These are phyloP conservation scores for Saturnispora silvae DNA, from an alignment of 805 yeast species.

Conservation along the genomic window DNA sequence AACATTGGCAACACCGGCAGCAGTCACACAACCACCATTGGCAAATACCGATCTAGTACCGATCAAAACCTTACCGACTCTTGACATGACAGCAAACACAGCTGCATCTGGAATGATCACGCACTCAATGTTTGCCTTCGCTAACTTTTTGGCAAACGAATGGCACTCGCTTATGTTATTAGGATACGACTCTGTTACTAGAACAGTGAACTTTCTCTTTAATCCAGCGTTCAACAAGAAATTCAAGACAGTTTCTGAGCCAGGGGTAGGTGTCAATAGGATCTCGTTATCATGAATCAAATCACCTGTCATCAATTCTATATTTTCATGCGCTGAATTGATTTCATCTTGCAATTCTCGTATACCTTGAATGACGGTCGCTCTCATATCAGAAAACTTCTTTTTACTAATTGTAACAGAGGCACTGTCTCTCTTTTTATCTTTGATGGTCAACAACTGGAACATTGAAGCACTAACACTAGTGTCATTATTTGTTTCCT, in stretches of 20 bases:
- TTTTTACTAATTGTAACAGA: conserved; percentile 16
- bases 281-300: conserved; percentile 88
- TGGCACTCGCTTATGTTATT: conserved; percentile 74
- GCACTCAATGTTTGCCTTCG: conserved; percentile 80
- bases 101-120: conserved; percentile 89
- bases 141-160: conserved; percentile 64
- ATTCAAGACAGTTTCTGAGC: conserved; percentile 77
- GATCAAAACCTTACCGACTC: conserved; percentile 91
- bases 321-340: conserved; percentile 77
- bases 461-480: conserved; percentile 74
- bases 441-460: conserved; percentile 53
- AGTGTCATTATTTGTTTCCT: conserved; percentile 14
- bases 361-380: conserved; percentile 83
- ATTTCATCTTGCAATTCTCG: conserved; percentile 89
- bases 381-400: conserved; percentile 52
- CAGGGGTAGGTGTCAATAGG: conserved; percentile 87
- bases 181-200: conserved; percentile 88
- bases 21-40: conserved; percentile 88
- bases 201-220: conserved; percentile 84
- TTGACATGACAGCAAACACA: conserved; percentile 89
- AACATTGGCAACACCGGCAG: conserved; percentile 84
- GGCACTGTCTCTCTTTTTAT: conserved; percentile 1
- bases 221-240: conserved; percentile 78
- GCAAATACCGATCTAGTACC: conserved; percentile 91
- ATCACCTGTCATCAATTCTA: conserved; percentile 84